Conservation (phyloP, 1,284 basidiomycete genomes). For the Cronartium quercuum region DNA sequence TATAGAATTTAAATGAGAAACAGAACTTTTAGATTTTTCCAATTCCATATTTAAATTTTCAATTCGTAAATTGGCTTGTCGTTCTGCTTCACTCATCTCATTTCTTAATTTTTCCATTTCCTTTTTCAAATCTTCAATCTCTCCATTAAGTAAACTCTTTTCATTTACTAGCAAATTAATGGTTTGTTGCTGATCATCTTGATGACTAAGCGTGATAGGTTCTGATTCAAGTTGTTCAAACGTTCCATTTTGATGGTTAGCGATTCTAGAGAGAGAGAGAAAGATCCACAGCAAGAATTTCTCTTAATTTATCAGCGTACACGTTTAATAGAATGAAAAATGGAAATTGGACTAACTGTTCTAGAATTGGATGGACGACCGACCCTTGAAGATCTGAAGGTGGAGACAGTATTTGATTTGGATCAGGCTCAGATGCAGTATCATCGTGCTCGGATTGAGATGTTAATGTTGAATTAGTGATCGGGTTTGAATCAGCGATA, state of each 20-base stretch:
- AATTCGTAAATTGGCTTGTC: background rate
- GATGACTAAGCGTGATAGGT: background rate
- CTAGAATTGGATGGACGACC: background rate
- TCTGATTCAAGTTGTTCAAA: background rate
- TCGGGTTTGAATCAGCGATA: background rate
- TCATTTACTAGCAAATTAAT: slow-evolving; percentile 29
- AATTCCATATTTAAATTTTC: slow-evolving; percentile 9
- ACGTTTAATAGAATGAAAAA: background rate
- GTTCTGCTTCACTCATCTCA: background rate
- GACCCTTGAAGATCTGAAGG: background rate
- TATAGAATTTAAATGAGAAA: background rate
- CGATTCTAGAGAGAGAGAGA: background rate
- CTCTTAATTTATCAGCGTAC: background rate
- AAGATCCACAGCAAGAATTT: background rate
- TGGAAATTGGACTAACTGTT: background rate
- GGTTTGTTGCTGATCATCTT: slow-evolving; percentile 25
- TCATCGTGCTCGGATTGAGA: background rate
- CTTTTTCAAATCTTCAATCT: slow-evolving; percentile 19
- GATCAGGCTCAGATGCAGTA: background rate
- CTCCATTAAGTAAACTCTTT: slow-evolving; percentile 14
- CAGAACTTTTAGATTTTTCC: background rate
- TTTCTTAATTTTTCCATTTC: slow-evolving; percentile 12
- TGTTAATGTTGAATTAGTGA: background rate
- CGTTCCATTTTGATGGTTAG: background rate
- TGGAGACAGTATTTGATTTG: background rate